Evolutionary conservation across 2,329 filamentous ascomycete genomes (phyloP), one percentile per base, ranked within the genome.

Genomic region (Fusarium pseudoanthophilum): DNA sequence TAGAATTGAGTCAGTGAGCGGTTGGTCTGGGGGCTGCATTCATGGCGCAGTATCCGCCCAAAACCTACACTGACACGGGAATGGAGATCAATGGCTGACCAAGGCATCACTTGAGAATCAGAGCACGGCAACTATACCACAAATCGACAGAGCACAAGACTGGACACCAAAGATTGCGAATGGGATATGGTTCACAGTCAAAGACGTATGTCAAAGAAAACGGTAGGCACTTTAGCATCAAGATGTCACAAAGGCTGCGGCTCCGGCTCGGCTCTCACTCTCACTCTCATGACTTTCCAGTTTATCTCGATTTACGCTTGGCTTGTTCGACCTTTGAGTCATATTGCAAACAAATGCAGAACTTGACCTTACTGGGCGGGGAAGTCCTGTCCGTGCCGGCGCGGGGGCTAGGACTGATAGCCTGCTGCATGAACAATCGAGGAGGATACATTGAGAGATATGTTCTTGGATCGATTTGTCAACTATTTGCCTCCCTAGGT

Each of bases 301-400:
- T 56, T 32, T 49, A 62, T 51, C 36, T 49, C 56, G 40, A 64
- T 52, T 49, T 34, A 36, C 30, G 9, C 24, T 49, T 34, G 40
- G 26, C 63, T 40, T 63, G 37, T 40, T 53, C 57, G 28, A 36
- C n/a, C 30, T 60, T 43, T 58, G 49, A 65, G 49, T 69, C 24
- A 39, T 21, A 52, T 53, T 28, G 24, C n/a, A n/a, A 21, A 57
- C 14, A 49, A 49, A 55, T 58, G 40, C 52, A 65, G 60, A 58
- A 69, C 37, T 43, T 56, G 65, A 46, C 58, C 65, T 73, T 71
- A 62, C 66, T 61, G 57, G 62, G 67, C 73, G 67, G 65, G 65
- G 67, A 72, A 69, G 57, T 65, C 57, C 53, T 71, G 64, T 45
- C 69, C 61, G 67, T 72, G 64, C 56, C 63, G 60, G 75, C 67